Evolutionary conservation across 1,139 yeast species (phyloP).

Genomic region (Hansenula lynferdii): DNA sequence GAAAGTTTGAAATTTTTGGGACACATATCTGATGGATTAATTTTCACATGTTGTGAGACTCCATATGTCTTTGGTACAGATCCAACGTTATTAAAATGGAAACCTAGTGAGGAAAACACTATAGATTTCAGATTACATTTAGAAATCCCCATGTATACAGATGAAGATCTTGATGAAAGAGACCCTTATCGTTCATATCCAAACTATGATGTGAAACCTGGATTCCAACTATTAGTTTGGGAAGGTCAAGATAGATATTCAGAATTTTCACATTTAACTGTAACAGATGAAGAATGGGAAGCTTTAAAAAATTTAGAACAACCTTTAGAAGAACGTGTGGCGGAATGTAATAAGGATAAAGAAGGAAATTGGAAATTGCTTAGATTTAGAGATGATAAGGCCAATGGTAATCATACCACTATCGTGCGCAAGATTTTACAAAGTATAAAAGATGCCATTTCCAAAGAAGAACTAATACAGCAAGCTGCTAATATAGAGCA

Average conservation of each 20-base stretch:
- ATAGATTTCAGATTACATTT: constrained; percentile 78
- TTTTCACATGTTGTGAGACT: constrained; percentile 85
- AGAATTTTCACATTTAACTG: constrained; percentile 57
- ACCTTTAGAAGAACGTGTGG: constrained; percentile 88
- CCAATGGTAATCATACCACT: constrained; percentile 76
- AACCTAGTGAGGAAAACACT: constrained; percentile 93
- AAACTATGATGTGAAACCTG: constrained; percentile 82
- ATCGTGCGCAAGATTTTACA: constrained; percentile 79
- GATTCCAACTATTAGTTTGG: constrained; percentile 67
- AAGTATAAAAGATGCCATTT: constrained; percentile 84
- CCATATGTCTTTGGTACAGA: constrained; percentile 92
- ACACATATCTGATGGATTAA: constrained; percentile 91
- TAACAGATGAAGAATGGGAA: constrained; percentile 80
- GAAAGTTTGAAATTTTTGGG: constrained; percentile 67
- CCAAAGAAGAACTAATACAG: constrained; percentile 64
- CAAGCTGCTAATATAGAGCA: constrained; percentile 39
- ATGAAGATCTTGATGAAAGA: constrained; percentile 62
- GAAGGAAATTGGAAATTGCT: constrained; percentile 68
- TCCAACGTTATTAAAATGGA: constrained; percentile 82
- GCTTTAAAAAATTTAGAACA: constrained; percentile 60
- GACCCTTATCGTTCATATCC: constrained; percentile 72
- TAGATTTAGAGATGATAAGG: constrained; percentile 90
- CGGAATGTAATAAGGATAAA: constrained; percentile 63
- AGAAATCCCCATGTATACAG: constrained; percentile 61
- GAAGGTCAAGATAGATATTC: constrained; percentile 66